A percentile compares a stretch with the other conserved stretches of the same genome.
Conservation (phyloP, 116 monocot genomes). For the Iris pallida region DNA sequence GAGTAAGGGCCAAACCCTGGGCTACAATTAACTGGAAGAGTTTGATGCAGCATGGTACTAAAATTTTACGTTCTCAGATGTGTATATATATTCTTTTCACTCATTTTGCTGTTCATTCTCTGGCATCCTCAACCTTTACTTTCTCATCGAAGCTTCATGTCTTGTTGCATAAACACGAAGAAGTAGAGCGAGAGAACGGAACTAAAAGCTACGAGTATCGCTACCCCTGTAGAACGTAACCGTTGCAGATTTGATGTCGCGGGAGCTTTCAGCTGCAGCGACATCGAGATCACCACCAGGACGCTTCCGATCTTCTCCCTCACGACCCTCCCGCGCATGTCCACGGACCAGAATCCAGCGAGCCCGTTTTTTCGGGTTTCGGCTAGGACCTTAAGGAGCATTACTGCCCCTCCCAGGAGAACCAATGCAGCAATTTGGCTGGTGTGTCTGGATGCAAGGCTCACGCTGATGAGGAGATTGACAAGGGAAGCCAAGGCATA, state of each 20-base stretch:
- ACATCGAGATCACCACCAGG: slow-evolving; percentile 58
- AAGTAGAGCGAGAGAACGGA: background rate
- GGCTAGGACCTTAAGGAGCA: slow-evolving; percentile 44
- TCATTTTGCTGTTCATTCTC: too few species aligned
- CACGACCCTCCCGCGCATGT: slow-evolving; percentile 67
- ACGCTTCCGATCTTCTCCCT: slow-evolving; percentile 74
- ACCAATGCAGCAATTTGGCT: slow-evolving; percentile 8
- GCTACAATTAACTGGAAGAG: too few species aligned
- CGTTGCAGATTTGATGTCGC: background rate
- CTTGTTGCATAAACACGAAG: background rate
- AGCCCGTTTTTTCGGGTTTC: slow-evolving; percentile 26
- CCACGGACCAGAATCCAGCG: slow-evolving; percentile 36
- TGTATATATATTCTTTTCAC: too few species aligned
- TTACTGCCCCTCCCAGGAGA: slow-evolving; percentile 15
- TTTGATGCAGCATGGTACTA: too few species aligned
- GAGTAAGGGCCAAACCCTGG: too few species aligned
- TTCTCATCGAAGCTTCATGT: background rate
- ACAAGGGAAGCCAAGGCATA: slow-evolving; percentile 47
- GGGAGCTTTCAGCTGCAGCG: slow-evolving; percentile 37
- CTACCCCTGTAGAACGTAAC: background rate
- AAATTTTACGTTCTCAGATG: too few species aligned
- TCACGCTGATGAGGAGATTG: slow-evolving; percentile 25
- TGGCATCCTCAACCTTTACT: too few species aligned
- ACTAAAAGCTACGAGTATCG: background rate
- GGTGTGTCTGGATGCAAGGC: slow-evolving; percentile 10